Base-by-base conservation (phyloP, 2,329 filamentous ascomycete species). In the Dactylonectria estremocensis region DNA sequence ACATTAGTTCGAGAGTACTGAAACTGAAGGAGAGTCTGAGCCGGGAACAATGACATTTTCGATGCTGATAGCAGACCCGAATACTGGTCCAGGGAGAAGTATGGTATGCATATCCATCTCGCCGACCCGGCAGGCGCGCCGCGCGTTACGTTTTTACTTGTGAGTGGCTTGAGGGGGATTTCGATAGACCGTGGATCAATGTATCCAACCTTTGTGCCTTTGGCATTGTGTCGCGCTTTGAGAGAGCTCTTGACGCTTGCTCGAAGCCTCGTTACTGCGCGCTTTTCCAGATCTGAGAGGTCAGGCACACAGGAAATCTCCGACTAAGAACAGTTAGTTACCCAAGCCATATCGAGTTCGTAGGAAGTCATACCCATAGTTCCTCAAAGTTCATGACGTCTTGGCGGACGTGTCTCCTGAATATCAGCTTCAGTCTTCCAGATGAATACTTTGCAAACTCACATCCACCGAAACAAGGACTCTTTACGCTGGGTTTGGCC, bases 91-190 rank as follows among this genome's bases (percentile, higher is more conserved):
- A 87, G 77, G 2, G 79, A 80, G 68, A 87, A 86, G 67, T 86
- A 87, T 0, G 85, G 85, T 14, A 86, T 74, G 33, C 82, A 85
- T 3, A 85, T 69, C 84, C 84, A 86, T 20, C 78, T 79, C 0
- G 78, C 77, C 1, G 70, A 58, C 10, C 67, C 54, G 43, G 57
- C 56, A 59, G 70, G 7, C 55, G 60, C 53, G 2, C 71, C 64
- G 6, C 68, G 53, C 1, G 63, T 35, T 3, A 64, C 61, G 3
- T 54, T 35, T 24, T 75, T 69, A 24, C 75, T 76, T 40, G 74
- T 71, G 22, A 62, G 64, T 31, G 67, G 53, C 67, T 76, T 68
- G 65, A 84, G 75, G 3, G 77, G 65, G 6, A 81, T 70, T n/a
- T 83, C 79, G n/a, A 84, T 71, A 20, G 75, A 77, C 22, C 74